These are phyloP conservation scores for Fusarium armeniacum DNA, from an alignment of 2,329 filamentous ascomycete genomes.

Conservation along the genomic window DNA sequence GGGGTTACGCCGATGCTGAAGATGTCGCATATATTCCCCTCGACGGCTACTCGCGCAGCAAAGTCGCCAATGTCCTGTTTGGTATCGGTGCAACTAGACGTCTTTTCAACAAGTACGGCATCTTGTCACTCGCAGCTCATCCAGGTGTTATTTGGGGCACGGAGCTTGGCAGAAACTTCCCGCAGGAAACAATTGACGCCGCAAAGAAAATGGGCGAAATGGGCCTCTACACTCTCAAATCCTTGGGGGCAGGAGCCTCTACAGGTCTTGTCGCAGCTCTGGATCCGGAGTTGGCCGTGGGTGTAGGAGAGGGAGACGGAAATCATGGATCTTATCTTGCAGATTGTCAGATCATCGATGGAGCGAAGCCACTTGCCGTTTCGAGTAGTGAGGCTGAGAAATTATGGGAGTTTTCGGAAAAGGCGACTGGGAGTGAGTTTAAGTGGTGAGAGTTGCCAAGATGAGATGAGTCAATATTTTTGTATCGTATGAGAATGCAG, in stretches of 20 bases:
- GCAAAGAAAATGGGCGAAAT: neutral
- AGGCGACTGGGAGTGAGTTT: slow-evolving; percentile 2
- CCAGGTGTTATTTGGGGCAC: slow-evolving; percentile 14
- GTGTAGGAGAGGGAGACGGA: slow-evolving; percentile 7
- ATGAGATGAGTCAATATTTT: too few relatives aligned
- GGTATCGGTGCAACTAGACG: slow-evolving; percentile 16
- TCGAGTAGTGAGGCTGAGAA: slow-evolving; percentile 19
- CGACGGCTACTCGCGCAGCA: slow-evolving; percentile 5
- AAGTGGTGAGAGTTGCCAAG: neutral
- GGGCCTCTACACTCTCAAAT: neutral
- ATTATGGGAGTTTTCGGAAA: slow-evolving; percentile 22
- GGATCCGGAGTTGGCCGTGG: neutral
- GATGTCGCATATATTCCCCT: neutral
- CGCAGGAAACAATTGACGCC: neutral
- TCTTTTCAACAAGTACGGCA: slow-evolving; percentile 6
- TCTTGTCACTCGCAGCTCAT: neutral
- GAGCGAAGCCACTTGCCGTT: slow-evolving; percentile 4
- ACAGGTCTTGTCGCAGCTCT: slow-evolving; percentile 19
- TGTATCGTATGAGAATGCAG: too few relatives aligned
- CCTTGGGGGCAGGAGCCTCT: slow-evolving; percentile 3
- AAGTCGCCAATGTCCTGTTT: slow-evolving; percentile 23
- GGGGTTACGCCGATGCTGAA: slow-evolving; percentile 10
- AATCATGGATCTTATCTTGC: slow-evolving; percentile 11
- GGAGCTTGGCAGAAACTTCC: neutral
- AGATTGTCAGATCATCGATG: slow-evolving; percentile 5